phyloP scores from a whole-genome alignment of 2,329 filamentous ascomycete genomes.

The Niveomyces coronatus region DNA sequence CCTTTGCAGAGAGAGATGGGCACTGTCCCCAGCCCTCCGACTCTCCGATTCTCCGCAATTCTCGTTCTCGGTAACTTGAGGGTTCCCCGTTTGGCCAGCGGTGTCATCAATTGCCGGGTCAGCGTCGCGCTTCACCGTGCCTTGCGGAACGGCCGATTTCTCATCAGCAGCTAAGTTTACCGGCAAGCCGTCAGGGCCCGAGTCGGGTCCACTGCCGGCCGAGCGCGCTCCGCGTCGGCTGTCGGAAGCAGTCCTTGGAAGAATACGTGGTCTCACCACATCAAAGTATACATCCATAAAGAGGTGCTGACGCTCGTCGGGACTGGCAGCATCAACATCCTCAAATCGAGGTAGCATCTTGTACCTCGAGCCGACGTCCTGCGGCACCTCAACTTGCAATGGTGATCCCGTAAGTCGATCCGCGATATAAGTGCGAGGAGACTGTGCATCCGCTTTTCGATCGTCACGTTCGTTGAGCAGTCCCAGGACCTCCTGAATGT shows the following conservation, averaged over 20 bases:
- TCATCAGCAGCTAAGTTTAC: no score
- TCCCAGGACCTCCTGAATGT: constrained; percentile 37
- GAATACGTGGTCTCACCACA: constrained; percentile 30
- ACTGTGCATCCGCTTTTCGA: constrained; percentile 17
- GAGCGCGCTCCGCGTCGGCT: constrained; percentile 17
- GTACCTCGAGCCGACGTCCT: no score
- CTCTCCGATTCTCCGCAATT: no score
- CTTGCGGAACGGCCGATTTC: no score
- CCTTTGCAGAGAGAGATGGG: constrained; percentile 15
- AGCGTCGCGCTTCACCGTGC: background rate
- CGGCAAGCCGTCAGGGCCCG: no score
- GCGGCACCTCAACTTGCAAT: no score
- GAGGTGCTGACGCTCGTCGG: constrained; percentile 37
- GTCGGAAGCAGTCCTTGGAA: constrained; percentile 21
- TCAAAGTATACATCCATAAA: constrained; percentile 45
- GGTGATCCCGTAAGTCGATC: constrained; percentile 11
- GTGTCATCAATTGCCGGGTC: constrained; percentile 15
- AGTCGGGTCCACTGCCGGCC: no score
- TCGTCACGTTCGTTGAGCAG: constrained; percentile 33
- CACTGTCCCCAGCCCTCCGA: constrained; percentile 20
- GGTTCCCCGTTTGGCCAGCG: no score
- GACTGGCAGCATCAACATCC: constrained; percentile 35
- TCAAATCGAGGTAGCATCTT: constrained; percentile 26
- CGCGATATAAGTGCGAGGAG: constrained; percentile 11
- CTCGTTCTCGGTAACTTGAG: no score